phyloP scores from a whole-genome alignment of 2,329 filamentous ascomycete species.

The Apiospora pterosperma region DNA sequence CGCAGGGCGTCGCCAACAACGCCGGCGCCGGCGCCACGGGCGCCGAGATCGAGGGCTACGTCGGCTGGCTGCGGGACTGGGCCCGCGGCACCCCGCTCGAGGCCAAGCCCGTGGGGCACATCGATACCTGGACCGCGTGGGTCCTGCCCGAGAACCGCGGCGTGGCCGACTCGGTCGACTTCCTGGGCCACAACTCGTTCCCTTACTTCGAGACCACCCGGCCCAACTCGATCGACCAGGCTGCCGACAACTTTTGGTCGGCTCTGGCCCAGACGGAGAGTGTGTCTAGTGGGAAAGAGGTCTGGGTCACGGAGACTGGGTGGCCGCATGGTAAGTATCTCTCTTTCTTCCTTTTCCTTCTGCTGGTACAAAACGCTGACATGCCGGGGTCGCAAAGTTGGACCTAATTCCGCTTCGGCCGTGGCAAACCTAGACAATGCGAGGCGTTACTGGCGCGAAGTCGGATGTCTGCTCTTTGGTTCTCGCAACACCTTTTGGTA shows the following conservation, averaged over 20 bases:
- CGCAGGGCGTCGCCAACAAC: constrained; percentile 19
- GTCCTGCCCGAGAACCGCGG: constrained; percentile 22
- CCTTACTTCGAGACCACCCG: constrained; percentile 26
- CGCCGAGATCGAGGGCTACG: constrained; percentile 23
- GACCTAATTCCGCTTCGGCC: constrained; percentile 21
- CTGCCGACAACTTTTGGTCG: constrained; percentile 21
- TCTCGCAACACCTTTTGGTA: constrained; percentile 48
- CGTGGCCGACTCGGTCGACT: constrained; percentile 20
- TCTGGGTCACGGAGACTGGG: constrained; percentile 28
- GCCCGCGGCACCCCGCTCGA: constrained; percentile 20
- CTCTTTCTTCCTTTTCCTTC: constrained; percentile 22
- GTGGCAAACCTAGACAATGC: constrained; percentile 24
- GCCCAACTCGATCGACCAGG: constrained; percentile 23
- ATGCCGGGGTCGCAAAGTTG: constrained; percentile 13
- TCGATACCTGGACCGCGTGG: constrained; percentile 29
- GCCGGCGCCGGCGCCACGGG: constrained; percentile 22
- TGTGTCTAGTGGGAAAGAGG: constrained; percentile 23
- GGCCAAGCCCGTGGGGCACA: constrained; percentile 24
- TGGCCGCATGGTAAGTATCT: constrained; percentile 24
- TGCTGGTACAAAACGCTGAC: background rate
- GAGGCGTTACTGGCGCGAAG: constrained; percentile 26
- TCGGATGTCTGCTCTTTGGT: constrained; percentile 27
- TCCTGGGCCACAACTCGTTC: constrained; percentile 26
- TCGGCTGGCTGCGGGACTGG: constrained; percentile 26
- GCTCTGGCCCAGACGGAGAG: constrained; percentile 21